These are phyloP conservation scores for Lentinula novae-zelandiae DNA, from an alignment of 1,284 basidiomycete species.

Conservation along the genomic window DNA sequence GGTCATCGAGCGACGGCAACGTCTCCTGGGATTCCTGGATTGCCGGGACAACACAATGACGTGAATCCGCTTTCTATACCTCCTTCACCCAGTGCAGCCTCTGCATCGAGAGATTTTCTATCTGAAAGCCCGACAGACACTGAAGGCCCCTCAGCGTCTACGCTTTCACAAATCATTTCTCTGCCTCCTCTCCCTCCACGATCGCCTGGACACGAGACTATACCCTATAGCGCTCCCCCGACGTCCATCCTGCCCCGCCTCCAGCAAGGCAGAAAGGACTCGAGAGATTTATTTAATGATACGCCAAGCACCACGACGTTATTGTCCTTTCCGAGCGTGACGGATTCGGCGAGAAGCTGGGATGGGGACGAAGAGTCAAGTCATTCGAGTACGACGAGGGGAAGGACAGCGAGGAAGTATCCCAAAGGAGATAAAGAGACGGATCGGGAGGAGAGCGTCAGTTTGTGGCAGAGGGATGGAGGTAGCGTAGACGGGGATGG, in stretches of 20 bases:
- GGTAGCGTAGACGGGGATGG: background rate
- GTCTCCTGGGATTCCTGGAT: conserved; percentile 22
- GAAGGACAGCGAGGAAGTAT: conserved; percentile 29
- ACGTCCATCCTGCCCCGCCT: conserved; percentile 28
- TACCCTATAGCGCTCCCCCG: conserved; percentile 36
- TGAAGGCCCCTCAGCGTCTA: background rate
- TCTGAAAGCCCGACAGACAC: conserved; percentile 8
- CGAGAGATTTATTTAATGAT: conserved; percentile 31
- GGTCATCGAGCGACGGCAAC: conserved; percentile 31
- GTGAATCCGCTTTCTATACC: too few species aligned
- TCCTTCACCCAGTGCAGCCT: background rate
- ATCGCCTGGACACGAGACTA: background rate
- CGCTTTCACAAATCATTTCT: background rate
- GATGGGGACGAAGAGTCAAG: conserved; percentile 23
- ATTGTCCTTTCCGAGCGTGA: conserved; percentile 43
- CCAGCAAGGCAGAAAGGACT: conserved; percentile 25
- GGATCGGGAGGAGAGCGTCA: conserved; percentile 37
- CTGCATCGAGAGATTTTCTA: background rate
- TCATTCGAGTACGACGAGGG: conserved; percentile 12
- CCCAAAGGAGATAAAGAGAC: conserved; percentile 33
- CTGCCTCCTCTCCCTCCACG: conserved; percentile 1
- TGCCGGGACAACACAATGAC: too few species aligned
- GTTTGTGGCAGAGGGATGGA: conserved; percentile 28
- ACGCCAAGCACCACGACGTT: conserved; percentile 30
- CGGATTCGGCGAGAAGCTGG: conserved; percentile 41